Evolutionary conservation across 306 rosid species (phyloP).

Genomic region (Begonia peltatifolia): DNA sequence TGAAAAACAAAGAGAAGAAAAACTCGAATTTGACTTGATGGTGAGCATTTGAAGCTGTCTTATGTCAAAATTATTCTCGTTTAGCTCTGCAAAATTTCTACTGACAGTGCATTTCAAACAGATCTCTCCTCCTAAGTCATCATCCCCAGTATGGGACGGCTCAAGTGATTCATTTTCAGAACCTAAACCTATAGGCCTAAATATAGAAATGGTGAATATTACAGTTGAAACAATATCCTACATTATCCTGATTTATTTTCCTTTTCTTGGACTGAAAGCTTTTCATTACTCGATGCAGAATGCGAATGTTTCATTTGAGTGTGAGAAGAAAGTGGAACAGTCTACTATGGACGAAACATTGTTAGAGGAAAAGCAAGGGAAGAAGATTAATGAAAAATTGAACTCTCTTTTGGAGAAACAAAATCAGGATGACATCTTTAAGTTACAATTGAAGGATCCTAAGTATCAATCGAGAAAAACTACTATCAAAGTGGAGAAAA

Average conservation of each 20-base stretch:
- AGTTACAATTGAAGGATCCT: constrained; percentile 17
- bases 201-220: constrained; percentile 14
- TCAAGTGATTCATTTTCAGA: constrained; percentile 17
- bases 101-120: constrained; percentile 16
- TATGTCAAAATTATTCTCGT: constrained; percentile 1
- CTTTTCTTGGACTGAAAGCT: neutral
- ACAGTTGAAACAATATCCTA: neutral
- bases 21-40: constrained; percentile 55
- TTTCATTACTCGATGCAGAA: constrained; percentile 17
- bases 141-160: constrained; percentile 29
- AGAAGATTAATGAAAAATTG: constrained; percentile 14
- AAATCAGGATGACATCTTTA: constrained; percentile 14
- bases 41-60: constrained; percentile 26
- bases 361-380: constrained; percentile 19
- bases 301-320: constrained; percentile 13
- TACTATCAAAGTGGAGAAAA: constrained; percentile 21
- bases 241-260: too few species aligned
- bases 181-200: constrained; percentile 12
- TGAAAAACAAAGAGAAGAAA: constrained; percentile 24
- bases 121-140: constrained; percentile 35
- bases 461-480: constrained; percentile 16
- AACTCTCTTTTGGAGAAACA: constrained; percentile 24
- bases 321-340: constrained; percentile 24
- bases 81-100: constrained; percentile 16
- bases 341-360: constrained; percentile 13